Evolutionary conservation across 2,329 filamentous ascomycete genomes (phyloP).

Genomic region (Microdochium paspali): DNA sequence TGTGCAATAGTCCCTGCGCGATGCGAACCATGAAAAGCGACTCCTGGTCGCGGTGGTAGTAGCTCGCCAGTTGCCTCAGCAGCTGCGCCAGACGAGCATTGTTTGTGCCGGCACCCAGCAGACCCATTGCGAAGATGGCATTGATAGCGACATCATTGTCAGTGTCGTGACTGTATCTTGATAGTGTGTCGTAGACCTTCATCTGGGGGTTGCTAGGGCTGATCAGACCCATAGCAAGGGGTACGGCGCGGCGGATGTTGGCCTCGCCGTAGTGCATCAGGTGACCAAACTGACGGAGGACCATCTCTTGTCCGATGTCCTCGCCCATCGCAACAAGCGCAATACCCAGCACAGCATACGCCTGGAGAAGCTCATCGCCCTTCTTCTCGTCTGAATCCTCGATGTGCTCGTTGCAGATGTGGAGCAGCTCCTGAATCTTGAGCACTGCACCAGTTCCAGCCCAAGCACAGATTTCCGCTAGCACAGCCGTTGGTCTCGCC

Average conservation of each 20-base stretch:
- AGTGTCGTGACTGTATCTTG: conserved; percentile 95
- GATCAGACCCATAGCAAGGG: conserved; percentile 90
- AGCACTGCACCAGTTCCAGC: conserved; percentile 93
- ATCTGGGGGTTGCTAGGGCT: conserved; percentile 98
- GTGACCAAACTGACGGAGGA: conserved; percentile 92
- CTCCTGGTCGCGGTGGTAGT: conserved; percentile 95
- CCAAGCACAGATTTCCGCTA: conserved; percentile 96
- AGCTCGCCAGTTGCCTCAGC: conserved; percentile 87
- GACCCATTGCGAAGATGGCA: conserved; percentile 97
- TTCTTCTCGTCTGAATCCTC: conserved; percentile 93
- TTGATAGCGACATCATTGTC: conserved; percentile 98
- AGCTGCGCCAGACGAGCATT: conserved; percentile 94
- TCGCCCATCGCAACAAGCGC: conserved; percentile 96
- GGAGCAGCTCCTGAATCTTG: conserved; percentile 93
- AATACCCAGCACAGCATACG: conserved; percentile 90
- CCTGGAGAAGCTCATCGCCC: conserved; percentile 88
- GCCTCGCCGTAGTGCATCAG: conserved; percentile 98
- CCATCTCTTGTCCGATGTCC: conserved; percentile 98
- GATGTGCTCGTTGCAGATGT: conserved; percentile 96
- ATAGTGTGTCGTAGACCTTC: conserved; percentile 98
- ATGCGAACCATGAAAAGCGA: conserved; percentile 99
- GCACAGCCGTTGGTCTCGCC: conserved; percentile 87
- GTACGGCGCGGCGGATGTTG: conserved; percentile 94
- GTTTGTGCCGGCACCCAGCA: conserved; percentile 93
- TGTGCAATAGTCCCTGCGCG: conserved; percentile 92